Base-by-base conservation (phyloP, 2,329 filamentous ascomycete species). In the Camptophora hylomeconis region DNA sequence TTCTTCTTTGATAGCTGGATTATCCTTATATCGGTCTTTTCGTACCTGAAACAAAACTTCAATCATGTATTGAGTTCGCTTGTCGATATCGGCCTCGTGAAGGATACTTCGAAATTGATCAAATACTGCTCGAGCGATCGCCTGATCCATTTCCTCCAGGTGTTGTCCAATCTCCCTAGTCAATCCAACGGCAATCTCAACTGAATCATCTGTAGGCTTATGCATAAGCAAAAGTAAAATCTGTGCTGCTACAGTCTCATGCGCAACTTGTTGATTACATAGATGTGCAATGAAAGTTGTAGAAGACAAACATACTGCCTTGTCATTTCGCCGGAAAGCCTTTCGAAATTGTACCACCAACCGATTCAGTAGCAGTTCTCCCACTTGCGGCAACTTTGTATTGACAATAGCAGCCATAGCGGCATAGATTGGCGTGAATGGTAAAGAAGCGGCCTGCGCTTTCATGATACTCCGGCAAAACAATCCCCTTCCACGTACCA, bases 381-480 rank as follows among this genome's bases (percentile, higher is more conserved):
- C 89, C 16, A 95, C 84, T 52, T 89, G 80, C 1, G 89, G 89
- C 35, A 98, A 63, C 56, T 98, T 98, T 9, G 89, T 94, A 53
- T 98, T 98, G 51, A 95, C 84, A 45, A 95, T 92, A 20, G 89
- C 84, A 2, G 76, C 83, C 76, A 95, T 92, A 26, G 86, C 82
- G 8, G 87, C 89, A 47, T 94, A 93, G 37, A 98, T 92, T 7
- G 87, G 81, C 0, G 89, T 95, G 48, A 95, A 98, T 0, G 87
- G 86, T 52, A 95, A 67, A 64, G 82, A 92, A 7, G 87, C 84
- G 9, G 87, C 84, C 60, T 98, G 89, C 1, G 89, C 89, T 62
- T 95, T 95, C 84, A 95, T 93, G 48, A 98, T 89, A 45, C 82
- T 87, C 40, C 89, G 72, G 58, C 87, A 94, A 55, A 95, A 94